Conservation (phyloP, 441 rosid genomes). For the Arabidopsis hybrid region DNA sequence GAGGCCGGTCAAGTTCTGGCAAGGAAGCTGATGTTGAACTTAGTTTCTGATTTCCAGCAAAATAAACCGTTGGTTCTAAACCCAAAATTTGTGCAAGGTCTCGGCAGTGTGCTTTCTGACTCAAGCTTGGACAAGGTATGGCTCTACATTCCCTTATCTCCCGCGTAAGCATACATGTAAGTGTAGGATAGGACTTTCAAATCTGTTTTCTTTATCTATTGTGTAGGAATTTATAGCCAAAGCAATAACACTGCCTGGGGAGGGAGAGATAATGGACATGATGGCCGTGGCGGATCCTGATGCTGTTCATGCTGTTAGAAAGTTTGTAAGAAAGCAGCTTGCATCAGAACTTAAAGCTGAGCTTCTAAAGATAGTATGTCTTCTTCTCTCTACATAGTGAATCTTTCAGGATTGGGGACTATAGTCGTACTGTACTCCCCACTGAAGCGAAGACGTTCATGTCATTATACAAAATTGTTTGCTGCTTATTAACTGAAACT, state of each 20-base stretch:
- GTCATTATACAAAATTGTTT: not conserved
- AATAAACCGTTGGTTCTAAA: conserved; percentile 68
- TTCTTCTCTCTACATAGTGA: conserved; percentile 30
- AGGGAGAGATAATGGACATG: conserved; percentile 98
- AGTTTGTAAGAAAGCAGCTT: conserved; percentile 84
- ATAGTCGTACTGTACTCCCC: not conserved
- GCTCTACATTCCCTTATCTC: not conserved
- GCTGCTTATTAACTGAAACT: not conserved
- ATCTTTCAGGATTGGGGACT: not conserved
- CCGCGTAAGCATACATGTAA: not conserved
- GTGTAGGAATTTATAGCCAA: conserved; percentile 88
- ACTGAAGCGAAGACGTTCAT: not conserved
- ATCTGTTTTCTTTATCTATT: conserved; percentile 25
- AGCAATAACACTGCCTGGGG: conserved; percentile 92
- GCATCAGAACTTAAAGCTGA: conserved; percentile 87
- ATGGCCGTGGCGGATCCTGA: conserved; percentile 97
- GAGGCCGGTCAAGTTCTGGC: conserved; percentile 96
- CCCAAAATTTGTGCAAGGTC: conserved; percentile 81
- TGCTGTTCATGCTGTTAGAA: conserved; percentile 92
- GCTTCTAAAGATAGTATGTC: conserved; percentile 70
- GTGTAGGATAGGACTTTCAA: not conserved
- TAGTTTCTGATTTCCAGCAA: conserved; percentile 90
- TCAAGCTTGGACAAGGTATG: conserved; percentile 84
- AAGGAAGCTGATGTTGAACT: conserved; percentile 88
- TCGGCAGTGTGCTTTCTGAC: conserved; percentile 74